Evolutionary conservation across 805 yeast genomes (phyloP), one percentile per base, ranked within the genome.

Genomic region (Wickerhamiella occidentalis): DNA sequence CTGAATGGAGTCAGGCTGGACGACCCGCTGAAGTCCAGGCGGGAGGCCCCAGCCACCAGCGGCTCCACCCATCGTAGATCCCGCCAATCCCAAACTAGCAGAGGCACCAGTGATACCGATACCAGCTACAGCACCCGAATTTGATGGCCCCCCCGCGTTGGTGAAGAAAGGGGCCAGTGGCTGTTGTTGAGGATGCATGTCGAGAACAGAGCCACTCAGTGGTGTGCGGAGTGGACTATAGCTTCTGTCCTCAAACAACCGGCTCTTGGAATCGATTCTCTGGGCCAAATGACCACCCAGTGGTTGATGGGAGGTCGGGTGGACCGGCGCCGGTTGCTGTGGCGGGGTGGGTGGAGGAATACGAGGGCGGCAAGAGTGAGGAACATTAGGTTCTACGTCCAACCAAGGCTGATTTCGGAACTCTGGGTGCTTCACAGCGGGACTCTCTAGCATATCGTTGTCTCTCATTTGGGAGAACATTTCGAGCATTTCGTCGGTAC

Each of bases 401-500:
- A 63, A 57, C 51, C 61, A 68, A 18, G 61, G 57, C 25, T 63
- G 69, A 22, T 59, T 59, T 19, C 58, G 56, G 3, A 43, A 30
- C 28, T 51, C 48, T 21, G 48, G 43, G 25, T 18, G 29, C 7
- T 19, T 28, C 13, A 15, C 44, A 25, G 62, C 61, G 7, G 51
- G 52, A 9, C 54, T 56, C 23, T 52, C 52, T 35, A 66, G 61
- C 29, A 61, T 59, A 40, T 65, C 61, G 28, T 61, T 55, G 6
- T 59, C 57, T 29, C 66, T 59, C 63, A 69, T 64, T 18, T 66
- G 64, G 33, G 68, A 61, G 74, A 80, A 79, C 11, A 78, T 71
- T 19, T 70, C 65, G 52, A 79, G 69, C 54, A 79, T 70, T 55
- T 79, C 78, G 25, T 71, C 69, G 61, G 77, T 65, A 6, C 76